phyloP scores from a whole-genome alignment of 805 yeast species.

The Candida awuae region DNA sequence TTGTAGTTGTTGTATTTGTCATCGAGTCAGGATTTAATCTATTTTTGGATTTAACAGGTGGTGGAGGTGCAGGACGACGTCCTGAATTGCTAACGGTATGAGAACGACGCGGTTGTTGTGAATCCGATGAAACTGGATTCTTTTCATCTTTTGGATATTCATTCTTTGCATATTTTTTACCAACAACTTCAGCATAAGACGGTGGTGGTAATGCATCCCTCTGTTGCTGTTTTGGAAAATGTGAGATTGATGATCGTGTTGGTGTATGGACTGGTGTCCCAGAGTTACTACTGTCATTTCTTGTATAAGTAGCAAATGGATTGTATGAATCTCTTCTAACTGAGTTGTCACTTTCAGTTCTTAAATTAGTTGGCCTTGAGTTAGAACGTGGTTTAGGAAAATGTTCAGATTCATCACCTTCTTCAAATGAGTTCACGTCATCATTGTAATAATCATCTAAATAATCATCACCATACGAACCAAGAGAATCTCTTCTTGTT shows the following conservation, averaged over 20 bases:
- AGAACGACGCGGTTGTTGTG: conserved; percentile 10
- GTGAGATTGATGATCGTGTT: conserved; percentile 1
- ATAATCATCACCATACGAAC: background rate
- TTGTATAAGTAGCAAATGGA: conserved; percentile 9
- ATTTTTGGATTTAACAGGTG: conserved; percentile 4
- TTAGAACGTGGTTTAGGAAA: conserved; percentile 1
- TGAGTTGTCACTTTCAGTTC: conserved; percentile 10
- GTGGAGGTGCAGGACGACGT: conserved; percentile 14
- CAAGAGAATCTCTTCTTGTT: conserved; percentile 5
- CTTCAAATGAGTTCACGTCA: conserved; percentile 28
- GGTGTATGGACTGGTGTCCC: conserved; percentile 1
- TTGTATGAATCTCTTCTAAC: conserved; percentile 10
- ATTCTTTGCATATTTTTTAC: conserved; percentile 32
- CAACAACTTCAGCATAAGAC: conserved; percentile 63
- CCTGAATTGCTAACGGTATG: conserved; percentile 7
- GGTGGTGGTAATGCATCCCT: conserved; percentile 58
- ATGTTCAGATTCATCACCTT: conserved; percentile 17
- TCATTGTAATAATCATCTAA: conserved; percentile 34
- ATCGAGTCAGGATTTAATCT: conserved; percentile 13
- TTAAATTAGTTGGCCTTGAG: conserved; percentile 15
- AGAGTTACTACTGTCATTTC: conserved; percentile 8
- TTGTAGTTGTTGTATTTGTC: conserved; percentile 21
- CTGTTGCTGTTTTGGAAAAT: background rate
- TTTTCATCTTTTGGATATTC: conserved; percentile 38
- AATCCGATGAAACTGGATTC: conserved; percentile 20